Conservation (phyloP, 257 asterid genomes). For the Penstemon davidsonii region DNA sequence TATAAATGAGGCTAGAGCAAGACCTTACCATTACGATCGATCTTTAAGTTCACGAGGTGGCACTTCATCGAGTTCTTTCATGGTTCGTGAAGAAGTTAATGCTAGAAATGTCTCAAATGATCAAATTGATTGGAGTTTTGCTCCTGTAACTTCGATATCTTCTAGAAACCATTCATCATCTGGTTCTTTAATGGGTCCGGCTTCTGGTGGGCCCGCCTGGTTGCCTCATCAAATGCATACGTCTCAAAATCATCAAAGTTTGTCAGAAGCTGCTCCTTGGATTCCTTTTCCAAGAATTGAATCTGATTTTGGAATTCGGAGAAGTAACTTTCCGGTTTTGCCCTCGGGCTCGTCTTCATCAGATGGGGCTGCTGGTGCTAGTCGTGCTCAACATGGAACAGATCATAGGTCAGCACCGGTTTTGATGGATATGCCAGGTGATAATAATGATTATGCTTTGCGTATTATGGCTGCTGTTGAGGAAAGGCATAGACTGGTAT, state of each 20-base stretch:
- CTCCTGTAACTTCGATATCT: conserved; percentile 51
- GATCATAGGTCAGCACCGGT: conserved; percentile 47
- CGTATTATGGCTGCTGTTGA: conserved; percentile 66
- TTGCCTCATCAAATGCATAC: conserved; percentile 51
- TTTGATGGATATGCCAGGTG: conserved; percentile 45
- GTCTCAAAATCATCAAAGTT: conserved; percentile 45
- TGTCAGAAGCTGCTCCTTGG: conserved; percentile 54
- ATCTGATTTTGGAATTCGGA: conserved; percentile 51
- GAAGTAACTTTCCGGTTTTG: conserved; percentile 49
- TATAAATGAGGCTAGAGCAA: conserved; percentile 47
- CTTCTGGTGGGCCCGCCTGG: conserved; percentile 48
- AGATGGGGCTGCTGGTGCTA: conserved; percentile 47
- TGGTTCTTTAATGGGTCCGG: conserved; percentile 41
- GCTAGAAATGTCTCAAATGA: conserved; percentile 48
- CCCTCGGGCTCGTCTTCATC: conserved; percentile 53
- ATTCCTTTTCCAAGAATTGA: conserved; percentile 44
- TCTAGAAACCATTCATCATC: conserved; percentile 48
- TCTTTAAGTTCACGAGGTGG: conserved; percentile 46
- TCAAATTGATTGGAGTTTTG: conserved; percentile 63
- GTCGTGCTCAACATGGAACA: conserved; percentile 42
- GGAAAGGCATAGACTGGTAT: conserved; percentile 73
- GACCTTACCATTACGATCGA: conserved; percentile 52
- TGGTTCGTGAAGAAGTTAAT: conserved; percentile 42
- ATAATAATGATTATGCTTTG: conserved; percentile 46
- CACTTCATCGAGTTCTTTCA: conserved; percentile 45